Base-by-base conservation (phyloP, 768 basidiomycete species). In the Candolleomyces aberdarensis region DNA sequence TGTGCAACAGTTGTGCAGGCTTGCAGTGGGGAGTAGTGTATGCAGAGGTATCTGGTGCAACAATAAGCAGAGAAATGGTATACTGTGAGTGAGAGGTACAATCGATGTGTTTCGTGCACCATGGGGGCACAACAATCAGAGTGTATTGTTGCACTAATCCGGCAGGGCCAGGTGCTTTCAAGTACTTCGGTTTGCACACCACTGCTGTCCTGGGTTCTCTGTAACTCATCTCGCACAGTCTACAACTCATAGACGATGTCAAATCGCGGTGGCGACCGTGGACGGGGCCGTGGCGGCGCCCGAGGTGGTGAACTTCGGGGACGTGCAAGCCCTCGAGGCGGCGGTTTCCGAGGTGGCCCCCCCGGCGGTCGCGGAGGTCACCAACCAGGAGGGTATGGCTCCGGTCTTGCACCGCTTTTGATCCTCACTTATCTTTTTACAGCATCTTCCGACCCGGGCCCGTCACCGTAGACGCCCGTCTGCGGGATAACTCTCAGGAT, bases 361-460 rank as follows among this genome's bases (percentile, higher is more conserved):
- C 26, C 26, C 26, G 44, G 44, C 19, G 44, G 44, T 17, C 44
- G 44, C 15, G 44, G 44, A 17, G 44, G 44, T 26, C n/a, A n/a
- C 14, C 4, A 46, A 17, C 9, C 6, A 17, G 44, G 44, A 46
- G 44, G 44, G 44, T 46, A 46, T 17, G 44, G 1, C 44, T 6
- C 14, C 44, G 44, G 1, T 3, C 8, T 20, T 15, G n/a, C 13
- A 46, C 17, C 15, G 3, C 44, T 17, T 17, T 46, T 46, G 15
- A 17, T 46, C 17, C 1, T 46, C 17, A 46, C 44, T 3, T 9
- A 36, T 6, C 17, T 46, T 46, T 3, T 14, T 7, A 70, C 69
- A 71, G 87, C 67, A 64, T 85, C 19, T 84, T 77, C 61, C 68
- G 73, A 19, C 64, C 77, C 0, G 72, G 72, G 5, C 65, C 78